Base-by-base conservation (phyloP, 2,329 filamentous ascomycete species). In the Diaporthe capsici region DNA sequence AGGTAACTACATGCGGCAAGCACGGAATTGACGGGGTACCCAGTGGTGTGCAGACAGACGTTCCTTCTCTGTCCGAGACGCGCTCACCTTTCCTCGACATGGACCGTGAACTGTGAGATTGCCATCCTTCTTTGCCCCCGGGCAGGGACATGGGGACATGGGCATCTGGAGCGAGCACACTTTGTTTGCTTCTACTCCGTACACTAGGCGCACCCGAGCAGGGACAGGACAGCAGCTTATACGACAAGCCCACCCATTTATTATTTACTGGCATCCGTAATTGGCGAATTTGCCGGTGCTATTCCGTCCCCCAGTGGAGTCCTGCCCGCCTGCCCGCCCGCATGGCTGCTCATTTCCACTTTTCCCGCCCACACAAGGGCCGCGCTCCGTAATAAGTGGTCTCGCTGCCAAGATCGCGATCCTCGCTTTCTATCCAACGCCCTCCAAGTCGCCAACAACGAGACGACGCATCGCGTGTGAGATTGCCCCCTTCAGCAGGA, bases 241-340 rank as follows among this genome's bases (percentile, higher is more conserved):
- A 51, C 44, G 44, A 67, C 63, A 37, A 49, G 42, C 28, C 63
- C 31, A 39, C 63, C 63, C 63, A 12, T 55, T 55, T 55, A 39
- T 68, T 37, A 68, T 68, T 68, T 68, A 70, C 65, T 70, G 49
- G 31, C 65, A 70, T 70, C 65, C 65, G 65, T 70, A 55, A 70
- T 70, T 70, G 65, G 65, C 65, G 65, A 70, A 70, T 70, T 70
- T 70, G 65, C 65, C 65, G 65, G 65, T 70, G 65, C 65, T 70
- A 70, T 70, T 55, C 65, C 49, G 65, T 42, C n/a, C n/a, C 49
- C 34, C 49, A 22, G 65, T 55, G 65, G 65, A 47, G 47, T 2
- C 44, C 42, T 65, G 39, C 61, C 42, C 25, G 42, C 28, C 60
- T 7, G 39, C 12, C 28, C 63, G 63, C 65, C 65, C 22, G 65